Evolutionary conservation across 192 early-diverging fungal species (phyloP), one percentile per base, ranked within the genome.

Genomic region (Jimgerdemannia flammicorona): DNA sequence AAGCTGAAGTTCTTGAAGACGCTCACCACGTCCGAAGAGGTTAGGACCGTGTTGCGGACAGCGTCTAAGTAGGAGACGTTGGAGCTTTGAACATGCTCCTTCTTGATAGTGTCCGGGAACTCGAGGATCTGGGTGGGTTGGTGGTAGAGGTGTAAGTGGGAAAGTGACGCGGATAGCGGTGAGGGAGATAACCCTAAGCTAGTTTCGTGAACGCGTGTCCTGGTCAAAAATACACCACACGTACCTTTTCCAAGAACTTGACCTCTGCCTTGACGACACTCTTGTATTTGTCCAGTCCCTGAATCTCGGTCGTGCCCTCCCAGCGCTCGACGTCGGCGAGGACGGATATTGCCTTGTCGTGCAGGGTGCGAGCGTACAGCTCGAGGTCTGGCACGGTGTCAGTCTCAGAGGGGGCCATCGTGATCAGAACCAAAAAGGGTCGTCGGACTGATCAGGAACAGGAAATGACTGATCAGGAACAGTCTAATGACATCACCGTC

Each of bases 31-130:
- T 64, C 29, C 4, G 9, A 6, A 4, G 70, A 70, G 17, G 64
- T 43, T 2, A 40, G 40, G 19, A 81, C 64, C 18, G 72, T 72
- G 54, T 77, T 76, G 72, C 78, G 74, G n/a, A 81, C 80, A 14
- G 80, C 80, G 4, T 78, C 80, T 43, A 81, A 43, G 29, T 81
- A 78, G 40, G 69, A 69, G 7, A 81, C 54, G 66, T 81, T 81
- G 11, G 80, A 75, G 40, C 77, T 81, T 43, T 76, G 54, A 8
- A 81, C 67, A 44, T 77, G 64, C 43, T 78, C 73, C 40, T 76
- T 68, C 67, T 77, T 80, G 44, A 79, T 75, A 0, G 17, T 20
- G 4, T 29, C 29, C 3, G 70, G 78, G 20, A 63, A 67, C 6
- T 72, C 71, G 42, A 79, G 71, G 44, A 79, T 70, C 78, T 79